These are phyloP conservation scores for Iberis pinnata DNA, from an alignment of 345 rosid genomes.

Conservation along the genomic window DNA sequence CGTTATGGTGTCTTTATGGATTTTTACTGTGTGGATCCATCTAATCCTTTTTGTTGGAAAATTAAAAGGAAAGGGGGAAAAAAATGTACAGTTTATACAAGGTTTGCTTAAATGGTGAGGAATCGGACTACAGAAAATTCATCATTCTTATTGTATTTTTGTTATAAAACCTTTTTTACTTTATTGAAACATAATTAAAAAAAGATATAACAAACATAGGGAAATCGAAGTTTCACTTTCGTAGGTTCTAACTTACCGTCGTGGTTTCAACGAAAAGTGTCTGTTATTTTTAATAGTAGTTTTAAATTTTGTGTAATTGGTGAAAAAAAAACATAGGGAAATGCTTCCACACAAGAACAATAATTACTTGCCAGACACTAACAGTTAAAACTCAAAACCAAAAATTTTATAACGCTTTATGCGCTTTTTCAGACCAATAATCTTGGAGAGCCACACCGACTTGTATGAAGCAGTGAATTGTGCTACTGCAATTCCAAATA, in stretches of 20 bases:
- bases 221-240: no score
- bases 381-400: background rate
- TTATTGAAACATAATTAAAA: no score
- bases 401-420: background rate
- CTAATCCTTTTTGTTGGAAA: no score
- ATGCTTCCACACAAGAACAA: background rate
- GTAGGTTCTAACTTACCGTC: no score
- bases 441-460: conserved; percentile 2
- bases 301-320: no score
- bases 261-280: no score
- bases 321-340: background rate
- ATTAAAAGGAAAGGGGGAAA: no score
- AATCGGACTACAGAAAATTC: background rate
- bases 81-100: background rate
- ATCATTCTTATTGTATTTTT: background rate
- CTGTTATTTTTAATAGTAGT: no score
- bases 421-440: background rate
- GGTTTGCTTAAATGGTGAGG: no score
- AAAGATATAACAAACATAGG: background rate
- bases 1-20: no score
- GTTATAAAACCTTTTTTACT: no score
- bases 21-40: no score
- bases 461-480: conserved; percentile 17
- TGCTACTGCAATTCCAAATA: conserved; percentile 11
- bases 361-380: background rate